A percentile compares a stretch with the other conserved stretches of the same genome.
phyloP scores from a whole-genome alignment of 441 rosid genomes.

The Eutrema salsugineum region DNA sequence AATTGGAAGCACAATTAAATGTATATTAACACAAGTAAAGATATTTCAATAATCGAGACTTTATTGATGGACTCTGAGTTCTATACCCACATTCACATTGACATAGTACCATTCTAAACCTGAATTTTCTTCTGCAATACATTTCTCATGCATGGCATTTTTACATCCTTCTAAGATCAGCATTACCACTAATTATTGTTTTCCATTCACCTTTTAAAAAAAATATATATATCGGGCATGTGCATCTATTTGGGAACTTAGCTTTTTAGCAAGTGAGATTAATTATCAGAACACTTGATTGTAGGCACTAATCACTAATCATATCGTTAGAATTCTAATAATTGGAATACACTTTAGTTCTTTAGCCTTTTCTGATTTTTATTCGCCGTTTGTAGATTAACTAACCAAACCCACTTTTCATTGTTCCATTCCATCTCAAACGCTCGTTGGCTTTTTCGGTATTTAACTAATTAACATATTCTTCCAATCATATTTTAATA shows the following conservation, averaged over 20 bases:
- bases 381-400: conserved; percentile 23
- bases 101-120: not conserved
- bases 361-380: conserved; percentile 27
- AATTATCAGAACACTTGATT: conserved; percentile 31
- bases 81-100: not conserved
- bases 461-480: not conserved
- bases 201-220: not conserved
- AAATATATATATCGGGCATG: conserved; percentile 19
- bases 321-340: conserved; percentile 22
- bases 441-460: conserved; percentile 8
- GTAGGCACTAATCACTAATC: conserved; percentile 24
- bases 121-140: not conserved
- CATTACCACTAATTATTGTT: conserved; percentile 4
- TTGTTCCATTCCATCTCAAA: conserved; percentile 17
- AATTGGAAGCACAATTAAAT: not conserved
- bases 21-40: not conserved
- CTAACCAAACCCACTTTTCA: conserved; percentile 30
- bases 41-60: not conserved
- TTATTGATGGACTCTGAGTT: not conserved
- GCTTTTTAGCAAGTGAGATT: conserved; percentile 30
- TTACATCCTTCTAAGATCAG: not conserved
- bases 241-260: conserved; percentile 22
- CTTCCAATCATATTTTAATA: not conserved
- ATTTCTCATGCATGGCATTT: conserved; percentile 3
- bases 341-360: conserved; percentile 18